Conservation (phyloP, 805 yeast genomes). For the Hanseniaspora meyeri region DNA sequence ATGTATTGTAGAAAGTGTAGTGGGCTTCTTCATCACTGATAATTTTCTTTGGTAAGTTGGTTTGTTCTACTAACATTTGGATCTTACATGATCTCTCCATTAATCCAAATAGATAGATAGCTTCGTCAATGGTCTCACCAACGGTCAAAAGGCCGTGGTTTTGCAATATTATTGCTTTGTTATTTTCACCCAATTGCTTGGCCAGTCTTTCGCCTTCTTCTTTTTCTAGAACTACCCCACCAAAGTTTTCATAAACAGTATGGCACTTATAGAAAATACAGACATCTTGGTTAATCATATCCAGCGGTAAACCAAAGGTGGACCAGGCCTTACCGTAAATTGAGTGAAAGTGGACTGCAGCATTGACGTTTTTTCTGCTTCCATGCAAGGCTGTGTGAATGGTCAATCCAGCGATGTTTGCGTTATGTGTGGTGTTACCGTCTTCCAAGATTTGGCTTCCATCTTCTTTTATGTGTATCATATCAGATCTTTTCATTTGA, state of each 20-base stretch:
- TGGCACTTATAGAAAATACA: slow-evolving; percentile 55
- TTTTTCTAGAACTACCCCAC: slow-evolving; percentile 60
- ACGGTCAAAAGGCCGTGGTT: slow-evolving; percentile 62
- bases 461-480: slow-evolving; percentile 48
- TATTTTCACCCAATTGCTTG: slow-evolving; percentile 40
- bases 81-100: slow-evolving; percentile 53
- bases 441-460: slow-evolving; percentile 40
- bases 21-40: slow-evolving; percentile 52
- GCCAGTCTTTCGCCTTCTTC: slow-evolving; percentile 54
- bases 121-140: slow-evolving; percentile 61
- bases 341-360: slow-evolving; percentile 60
- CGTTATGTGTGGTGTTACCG: slow-evolving; percentile 36
- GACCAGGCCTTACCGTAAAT: slow-evolving; percentile 52
- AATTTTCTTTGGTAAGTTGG: slow-evolving; percentile 31
- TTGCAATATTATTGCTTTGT: slow-evolving; percentile 46
- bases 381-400: slow-evolving; percentile 54
- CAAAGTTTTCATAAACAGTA: slow-evolving; percentile 54
- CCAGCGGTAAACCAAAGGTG: slow-evolving; percentile 49
- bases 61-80: slow-evolving; percentile 47
- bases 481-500: slow-evolving; percentile 44
- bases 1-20: slow-evolving; percentile 45
- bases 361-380: slow-evolving; percentile 54
- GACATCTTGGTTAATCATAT: slow-evolving; percentile 68
- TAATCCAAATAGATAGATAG: slow-evolving; percentile 49
- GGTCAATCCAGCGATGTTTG: slow-evolving; percentile 56